Percentiles rank a stretch among this genome's conserved stretches.
These are phyloP conservation scores for Ophiostoma tasmaniense DNA, from an alignment of 2,329 filamentous ascomycete species.

Conservation along the genomic window DNA sequence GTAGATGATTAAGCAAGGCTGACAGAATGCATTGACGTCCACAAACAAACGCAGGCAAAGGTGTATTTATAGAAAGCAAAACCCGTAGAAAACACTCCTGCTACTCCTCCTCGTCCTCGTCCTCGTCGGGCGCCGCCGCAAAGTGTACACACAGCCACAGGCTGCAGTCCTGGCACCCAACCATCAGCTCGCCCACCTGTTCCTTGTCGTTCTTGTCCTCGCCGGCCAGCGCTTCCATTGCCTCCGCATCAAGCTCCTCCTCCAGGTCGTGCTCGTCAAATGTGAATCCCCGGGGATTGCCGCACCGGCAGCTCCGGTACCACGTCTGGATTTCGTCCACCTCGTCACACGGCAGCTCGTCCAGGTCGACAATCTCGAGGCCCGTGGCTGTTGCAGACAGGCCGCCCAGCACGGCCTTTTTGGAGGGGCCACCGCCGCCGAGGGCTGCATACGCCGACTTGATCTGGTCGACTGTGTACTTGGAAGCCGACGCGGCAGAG, in stretches of 20 bases:
- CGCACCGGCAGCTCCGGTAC: constrained; percentile 54
- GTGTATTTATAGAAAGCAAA: background rate
- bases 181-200: constrained; percentile 46
- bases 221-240: constrained; percentile 29
- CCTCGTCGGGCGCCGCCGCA: constrained; percentile 41
- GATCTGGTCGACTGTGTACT: constrained; percentile 53
- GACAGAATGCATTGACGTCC: no score
- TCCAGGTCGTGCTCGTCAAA: constrained; percentile 53
- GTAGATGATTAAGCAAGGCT: background rate
- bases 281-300: constrained; percentile 51
- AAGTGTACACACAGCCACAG: constrained; percentile 59
- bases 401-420: background rate
- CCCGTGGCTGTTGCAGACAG: constrained; percentile 35
- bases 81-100: constrained; percentile 1
- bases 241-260: constrained; percentile 30
- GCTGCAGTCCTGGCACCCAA: constrained; percentile 59
- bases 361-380: constrained; percentile 56
- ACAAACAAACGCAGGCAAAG: background rate
- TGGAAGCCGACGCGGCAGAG: background rate
- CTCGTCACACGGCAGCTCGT: constrained; percentile 49
- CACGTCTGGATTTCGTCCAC: constrained; percentile 34
- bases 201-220: background rate
- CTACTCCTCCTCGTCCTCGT: constrained; percentile 2
- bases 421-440: background rate
- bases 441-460: constrained; percentile 50